phyloP scores from a whole-genome alignment of 768 basidiomycete genomes.

The Amanita pallidorosea region DNA sequence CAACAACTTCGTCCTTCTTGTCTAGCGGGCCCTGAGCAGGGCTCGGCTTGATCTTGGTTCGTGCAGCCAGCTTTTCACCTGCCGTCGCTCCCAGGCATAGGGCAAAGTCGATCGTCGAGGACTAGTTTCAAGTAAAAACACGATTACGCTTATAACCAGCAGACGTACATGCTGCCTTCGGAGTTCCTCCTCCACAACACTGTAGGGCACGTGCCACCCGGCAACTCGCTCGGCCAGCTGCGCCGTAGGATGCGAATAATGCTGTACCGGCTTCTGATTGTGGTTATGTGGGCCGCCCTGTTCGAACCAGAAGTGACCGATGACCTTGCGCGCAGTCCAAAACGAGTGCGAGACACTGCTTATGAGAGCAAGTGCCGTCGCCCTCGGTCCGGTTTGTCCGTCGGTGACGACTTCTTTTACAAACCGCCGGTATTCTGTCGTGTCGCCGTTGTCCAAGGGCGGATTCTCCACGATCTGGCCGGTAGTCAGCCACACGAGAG shows the following conservation, averaged over 20 bases:
- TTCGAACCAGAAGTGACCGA: slow-evolving; percentile 71
- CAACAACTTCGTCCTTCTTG: slow-evolving; percentile 97
- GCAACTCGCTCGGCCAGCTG: slow-evolving; percentile 82
- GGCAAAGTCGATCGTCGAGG: slow-evolving; percentile 94
- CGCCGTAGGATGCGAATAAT: slow-evolving; percentile 69
- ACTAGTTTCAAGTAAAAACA: slow-evolving; percentile 32
- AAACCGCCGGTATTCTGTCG: slow-evolving; percentile 88
- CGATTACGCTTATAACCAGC: slow-evolving; percentile 1
- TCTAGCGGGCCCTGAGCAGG: slow-evolving; percentile 48
- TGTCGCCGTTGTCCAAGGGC: slow-evolving; percentile 92
- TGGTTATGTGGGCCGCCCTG: slow-evolving; percentile 36
- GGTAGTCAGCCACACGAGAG: slow-evolving; percentile 89
- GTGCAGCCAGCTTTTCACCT: slow-evolving; percentile 65
- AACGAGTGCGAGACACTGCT: slow-evolving; percentile 69
- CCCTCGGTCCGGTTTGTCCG: slow-evolving; percentile 86
- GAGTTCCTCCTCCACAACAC: slow-evolving; percentile 86
- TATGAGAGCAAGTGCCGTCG: slow-evolving; percentile 81
- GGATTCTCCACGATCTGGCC: slow-evolving; percentile 79
- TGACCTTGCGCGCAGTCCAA: slow-evolving; percentile 73
- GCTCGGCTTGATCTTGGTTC: slow-evolving; percentile 65
- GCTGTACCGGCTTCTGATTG: slow-evolving; percentile 48
- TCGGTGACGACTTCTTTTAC: slow-evolving; percentile 96
- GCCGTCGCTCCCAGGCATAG: slow-evolving; percentile 89
- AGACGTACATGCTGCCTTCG: slow-evolving; percentile 87
- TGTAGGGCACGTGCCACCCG: slow-evolving; percentile 83